Evolutionary conservation across 1,284 basidiomycete genomes (phyloP).

Genomic region (Marasmius tenuissimus): DNA sequence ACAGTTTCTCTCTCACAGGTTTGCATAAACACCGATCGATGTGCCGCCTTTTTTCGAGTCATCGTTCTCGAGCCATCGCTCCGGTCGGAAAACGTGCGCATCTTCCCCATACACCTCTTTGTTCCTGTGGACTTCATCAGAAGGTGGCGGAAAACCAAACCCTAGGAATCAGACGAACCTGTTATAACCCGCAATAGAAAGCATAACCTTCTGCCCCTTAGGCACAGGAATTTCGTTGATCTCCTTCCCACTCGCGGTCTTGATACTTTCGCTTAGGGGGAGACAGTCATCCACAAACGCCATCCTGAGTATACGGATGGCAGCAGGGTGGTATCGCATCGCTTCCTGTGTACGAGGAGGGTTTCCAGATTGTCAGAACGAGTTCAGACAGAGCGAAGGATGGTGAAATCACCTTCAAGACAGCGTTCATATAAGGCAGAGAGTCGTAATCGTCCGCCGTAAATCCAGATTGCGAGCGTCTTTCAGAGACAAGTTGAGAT

Average conservation of each 20-base stretch:
- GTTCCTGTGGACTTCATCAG: slow-evolving; percentile 15
- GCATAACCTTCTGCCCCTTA: slow-evolving; percentile 33
- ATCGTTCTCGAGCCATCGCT: slow-evolving; percentile 23
- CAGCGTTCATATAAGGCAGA: slow-evolving; percentile 21
- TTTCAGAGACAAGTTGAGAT: background rate
- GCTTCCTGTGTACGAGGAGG: slow-evolving; percentile 27
- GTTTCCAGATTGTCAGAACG: background rate
- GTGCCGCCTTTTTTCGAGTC: slow-evolving; percentile 16
- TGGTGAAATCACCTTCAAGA: slow-evolving; percentile 18
- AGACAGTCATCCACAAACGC: slow-evolving; percentile 37
- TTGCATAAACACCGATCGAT: slow-evolving; percentile 29
- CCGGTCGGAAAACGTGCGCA: slow-evolving; percentile 29
- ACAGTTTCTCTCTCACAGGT: slow-evolving; percentile 24
- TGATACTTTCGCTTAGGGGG: slow-evolving; percentile 36
- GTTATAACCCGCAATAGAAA: slow-evolving; percentile 28
- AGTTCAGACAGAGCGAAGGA: background rate
- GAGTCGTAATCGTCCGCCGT: slow-evolving; percentile 26
- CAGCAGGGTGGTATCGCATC: slow-evolving; percentile 36
- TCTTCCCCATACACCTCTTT: slow-evolving; percentile 32
- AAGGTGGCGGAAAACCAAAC: background rate
- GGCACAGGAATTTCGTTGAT: slow-evolving; percentile 34
- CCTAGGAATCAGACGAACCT: slow-evolving; percentile 20
- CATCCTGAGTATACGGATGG: slow-evolving; percentile 24
- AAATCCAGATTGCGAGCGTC: background rate
- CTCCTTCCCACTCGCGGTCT: slow-evolving; percentile 26